Base-by-base conservation (phyloP, 2,329 filamentous ascomycete genomes). In the Penicillium sp. region DNA sequence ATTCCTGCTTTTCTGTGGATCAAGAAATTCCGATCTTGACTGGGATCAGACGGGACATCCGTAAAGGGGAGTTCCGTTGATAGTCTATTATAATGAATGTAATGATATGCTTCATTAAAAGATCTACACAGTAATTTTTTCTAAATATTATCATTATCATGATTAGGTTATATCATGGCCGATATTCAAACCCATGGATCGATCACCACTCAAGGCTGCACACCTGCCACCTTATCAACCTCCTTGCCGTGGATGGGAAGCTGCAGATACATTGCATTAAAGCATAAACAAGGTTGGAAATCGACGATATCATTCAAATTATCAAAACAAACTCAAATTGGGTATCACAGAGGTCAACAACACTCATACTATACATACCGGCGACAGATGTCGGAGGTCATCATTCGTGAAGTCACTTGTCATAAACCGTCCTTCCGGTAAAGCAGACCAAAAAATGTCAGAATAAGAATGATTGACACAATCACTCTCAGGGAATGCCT, bases 301-400 rank as follows among this genome's bases (percentile, higher is more conserved):
- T 8, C 8, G 38, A 44, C 14, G 44, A 39, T 31, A 34, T 37
- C 11, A 42, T 53, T 43, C 14, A 31, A 29, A 44, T 40, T 13
- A 24, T 42, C 9, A 32, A 42, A 50, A 39, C 34, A 50, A 50
- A 51, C 50, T 47, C 37, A 45, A 34, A 60, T 49, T 52, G 62
- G 62, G 62, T 63, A 64, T 64, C 60, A 57, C 51, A 45, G 44
- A 42, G 47, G 22, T 37, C 18, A 50, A 22, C 5, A 44, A 24
- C 20, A 31, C 31, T 60, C 48, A 64, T 52, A 40, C 38, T 18
- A 45, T 35, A 56, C 62, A 62, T 24, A 63, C 50, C 16, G 61
- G 57, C 13, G 34, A 49, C 14, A 63, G 31, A 45, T 59, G 50
- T 31, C 14, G 53, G 13, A 52, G 34, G 20, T 20, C 39, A 37